Evolutionary conservation across 1,284 basidiomycete genomes (phyloP).

Genomic region (Ganoderma meredithae): DNA sequence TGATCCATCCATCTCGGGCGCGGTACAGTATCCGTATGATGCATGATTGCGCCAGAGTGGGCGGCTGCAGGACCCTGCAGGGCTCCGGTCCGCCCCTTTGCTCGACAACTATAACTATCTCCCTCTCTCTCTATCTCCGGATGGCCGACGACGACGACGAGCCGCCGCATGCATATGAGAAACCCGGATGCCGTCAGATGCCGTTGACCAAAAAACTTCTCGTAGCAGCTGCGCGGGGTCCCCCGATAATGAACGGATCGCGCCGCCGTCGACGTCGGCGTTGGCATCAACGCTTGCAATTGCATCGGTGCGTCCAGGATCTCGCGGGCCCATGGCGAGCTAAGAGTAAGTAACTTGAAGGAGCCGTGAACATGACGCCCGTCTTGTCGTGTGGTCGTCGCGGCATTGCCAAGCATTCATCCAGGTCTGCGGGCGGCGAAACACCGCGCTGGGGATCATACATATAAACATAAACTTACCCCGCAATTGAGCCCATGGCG

Average conservation of each 20-base stretch:
- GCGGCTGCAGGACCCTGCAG: too few relatives aligned
- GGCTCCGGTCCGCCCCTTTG: neutral
- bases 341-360: neutral
- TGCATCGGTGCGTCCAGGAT: neutral
- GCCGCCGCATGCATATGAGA: neutral
- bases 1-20: too few relatives aligned
- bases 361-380: neutral
- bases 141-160: constrained; percentile 1
- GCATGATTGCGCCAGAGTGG: too few relatives aligned
- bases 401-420: neutral
- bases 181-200: too few relatives aligned
- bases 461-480: too few relatives aligned
- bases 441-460: too few relatives aligned
- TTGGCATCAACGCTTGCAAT: neutral
- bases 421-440: too few relatives aligned
- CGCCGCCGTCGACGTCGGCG: neutral
- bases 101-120: too few relatives aligned
- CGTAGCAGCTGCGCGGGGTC: neutral
- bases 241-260: neutral
- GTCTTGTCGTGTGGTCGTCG: neutral
- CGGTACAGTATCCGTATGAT: too few relatives aligned
- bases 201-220: too few relatives aligned
- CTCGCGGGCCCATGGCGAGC: neutral
- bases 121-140: neutral
- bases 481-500: too few relatives aligned